Conservation (phyloP, 257 asterid species). For the Schizonepeta tenuifolia region DNA sequence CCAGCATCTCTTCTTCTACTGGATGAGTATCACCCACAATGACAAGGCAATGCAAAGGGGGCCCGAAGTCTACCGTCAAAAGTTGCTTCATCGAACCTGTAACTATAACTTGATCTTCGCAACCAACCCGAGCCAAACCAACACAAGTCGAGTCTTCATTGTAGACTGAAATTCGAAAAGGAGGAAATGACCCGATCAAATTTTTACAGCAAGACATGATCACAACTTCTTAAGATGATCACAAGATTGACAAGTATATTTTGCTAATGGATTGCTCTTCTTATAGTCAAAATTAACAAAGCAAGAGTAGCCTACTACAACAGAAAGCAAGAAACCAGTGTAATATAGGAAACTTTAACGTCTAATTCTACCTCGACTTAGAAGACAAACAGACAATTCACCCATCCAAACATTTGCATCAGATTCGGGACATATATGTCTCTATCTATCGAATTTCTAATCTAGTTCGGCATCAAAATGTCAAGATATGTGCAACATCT, state of each 20-base stretch:
- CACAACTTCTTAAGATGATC: not conserved
- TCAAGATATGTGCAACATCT: not conserved
- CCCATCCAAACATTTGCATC: too few species aligned
- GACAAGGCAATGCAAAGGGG: conserved; percentile 86
- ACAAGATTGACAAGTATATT: not conserved
- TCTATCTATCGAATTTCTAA: too few species aligned
- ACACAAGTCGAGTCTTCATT: conserved; percentile 73
- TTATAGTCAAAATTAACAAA: too few species aligned
- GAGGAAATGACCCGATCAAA: not conserved
- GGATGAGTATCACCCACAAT: conserved; percentile 90
- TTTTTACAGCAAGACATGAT: not conserved
- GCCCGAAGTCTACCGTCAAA: conserved; percentile 65
- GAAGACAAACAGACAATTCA: too few species aligned
- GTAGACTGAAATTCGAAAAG: conserved; percentile 54
- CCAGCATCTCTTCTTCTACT: conserved; percentile 87
- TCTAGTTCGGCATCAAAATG: not conserved
- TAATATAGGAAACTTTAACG: too few species aligned
- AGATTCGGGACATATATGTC: too few species aligned
- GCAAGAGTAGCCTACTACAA: too few species aligned
- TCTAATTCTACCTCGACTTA: too few species aligned
- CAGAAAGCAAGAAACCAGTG: too few species aligned
- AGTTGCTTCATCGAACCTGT: conserved; percentile 83
- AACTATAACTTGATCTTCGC: conserved; percentile 79
- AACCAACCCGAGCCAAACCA: conserved; percentile 89
- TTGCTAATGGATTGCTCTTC: too few species aligned